Conservation (phyloP, 768 basidiomycete species). For the Auricularia cornea region DNA sequence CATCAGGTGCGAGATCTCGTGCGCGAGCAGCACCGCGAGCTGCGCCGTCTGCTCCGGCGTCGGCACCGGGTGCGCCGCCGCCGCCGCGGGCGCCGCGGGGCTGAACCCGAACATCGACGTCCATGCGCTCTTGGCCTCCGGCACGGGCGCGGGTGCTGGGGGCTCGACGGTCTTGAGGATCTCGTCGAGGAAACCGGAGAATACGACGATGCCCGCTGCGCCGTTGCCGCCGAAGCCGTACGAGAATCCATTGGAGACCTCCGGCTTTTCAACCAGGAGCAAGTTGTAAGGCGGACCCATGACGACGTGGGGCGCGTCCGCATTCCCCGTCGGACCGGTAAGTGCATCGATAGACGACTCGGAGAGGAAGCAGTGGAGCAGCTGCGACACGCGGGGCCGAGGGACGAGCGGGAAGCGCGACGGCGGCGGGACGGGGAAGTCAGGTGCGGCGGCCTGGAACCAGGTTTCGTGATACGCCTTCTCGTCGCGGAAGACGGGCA, state of each 20-base stretch:
- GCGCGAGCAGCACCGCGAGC: constrained; percentile 83
- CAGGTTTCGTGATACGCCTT: constrained; percentile 47
- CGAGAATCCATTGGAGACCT: constrained; percentile 83
- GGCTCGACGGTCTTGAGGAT: constrained; percentile 45
- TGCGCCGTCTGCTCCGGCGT: constrained; percentile 79
- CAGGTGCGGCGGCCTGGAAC: constrained; percentile 38
- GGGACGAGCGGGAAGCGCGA: constrained; percentile 76
- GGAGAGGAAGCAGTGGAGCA: constrained; percentile 39
- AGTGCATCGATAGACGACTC: constrained; percentile 42
- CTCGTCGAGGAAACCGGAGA: constrained; percentile 87
- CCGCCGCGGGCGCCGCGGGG: constrained; percentile 19
- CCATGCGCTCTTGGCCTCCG: constrained; percentile 31
- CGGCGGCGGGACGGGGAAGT: constrained; percentile 68
- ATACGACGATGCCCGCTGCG: constrained; percentile 89
- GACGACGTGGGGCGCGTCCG: constrained; percentile 34
- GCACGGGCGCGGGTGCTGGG: constrained; percentile 9
- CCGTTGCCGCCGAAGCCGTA: constrained; percentile 92
- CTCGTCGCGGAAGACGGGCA: constrained; percentile 60
- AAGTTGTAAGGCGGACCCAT: constrained; percentile 86
- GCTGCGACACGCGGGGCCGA: constrained; percentile 68
- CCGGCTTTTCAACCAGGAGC: constrained; percentile 79
- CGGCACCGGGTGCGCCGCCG: constrained; percentile 39
- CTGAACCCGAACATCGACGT: constrained; percentile 39
- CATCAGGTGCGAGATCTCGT: constrained; percentile 88
- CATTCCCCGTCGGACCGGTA: constrained; percentile 29